Evolutionary conservation across 495 filamentous ascomycete genomes (phyloP).

Genomic region (Podospora pseudoanserina): DNA sequence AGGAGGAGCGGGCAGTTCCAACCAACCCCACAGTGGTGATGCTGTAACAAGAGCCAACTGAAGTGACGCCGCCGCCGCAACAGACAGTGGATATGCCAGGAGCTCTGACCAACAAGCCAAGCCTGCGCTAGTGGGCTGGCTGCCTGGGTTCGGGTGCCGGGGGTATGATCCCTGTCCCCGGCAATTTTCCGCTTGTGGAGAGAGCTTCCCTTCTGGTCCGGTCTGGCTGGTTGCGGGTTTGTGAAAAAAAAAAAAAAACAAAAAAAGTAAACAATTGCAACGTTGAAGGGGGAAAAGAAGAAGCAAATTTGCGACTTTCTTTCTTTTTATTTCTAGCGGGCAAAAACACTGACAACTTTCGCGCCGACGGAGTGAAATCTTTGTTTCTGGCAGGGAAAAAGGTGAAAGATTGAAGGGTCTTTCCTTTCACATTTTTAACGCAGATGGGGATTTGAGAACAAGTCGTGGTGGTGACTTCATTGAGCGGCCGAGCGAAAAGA

Average conservation of each 20-base stretch:
- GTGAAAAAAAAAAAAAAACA: neutral
- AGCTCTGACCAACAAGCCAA: constrained; percentile 16
- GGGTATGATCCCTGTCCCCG: neutral
- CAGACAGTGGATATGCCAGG: neutral
- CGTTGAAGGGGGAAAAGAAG: neutral
- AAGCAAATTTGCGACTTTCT: neutral
- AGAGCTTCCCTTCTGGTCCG: neutral
- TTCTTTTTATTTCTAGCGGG: neutral
- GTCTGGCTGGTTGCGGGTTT: neutral
- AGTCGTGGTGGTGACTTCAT: constrained; percentile 9
- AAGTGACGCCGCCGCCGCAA: neutral
- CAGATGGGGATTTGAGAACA: constrained; percentile 11
- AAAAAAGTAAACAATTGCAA: constrained; percentile 4
- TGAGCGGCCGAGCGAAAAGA: neutral
- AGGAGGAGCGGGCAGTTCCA: neutral
- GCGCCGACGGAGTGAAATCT: neutral
- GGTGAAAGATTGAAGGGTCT: neutral
- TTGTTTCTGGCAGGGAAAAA: neutral
- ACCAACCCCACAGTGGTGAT: neutral
- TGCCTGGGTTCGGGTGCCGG: neutral
- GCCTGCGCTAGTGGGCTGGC: neutral
- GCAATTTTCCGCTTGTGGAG: neutral
- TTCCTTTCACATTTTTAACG: constrained; percentile 4
- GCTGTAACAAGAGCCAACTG: neutral
- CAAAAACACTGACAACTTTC: neutral